Evolutionary conservation across 495 filamentous ascomycete species (phyloP).

Genomic region (Pyrenula massariospora): DNA sequence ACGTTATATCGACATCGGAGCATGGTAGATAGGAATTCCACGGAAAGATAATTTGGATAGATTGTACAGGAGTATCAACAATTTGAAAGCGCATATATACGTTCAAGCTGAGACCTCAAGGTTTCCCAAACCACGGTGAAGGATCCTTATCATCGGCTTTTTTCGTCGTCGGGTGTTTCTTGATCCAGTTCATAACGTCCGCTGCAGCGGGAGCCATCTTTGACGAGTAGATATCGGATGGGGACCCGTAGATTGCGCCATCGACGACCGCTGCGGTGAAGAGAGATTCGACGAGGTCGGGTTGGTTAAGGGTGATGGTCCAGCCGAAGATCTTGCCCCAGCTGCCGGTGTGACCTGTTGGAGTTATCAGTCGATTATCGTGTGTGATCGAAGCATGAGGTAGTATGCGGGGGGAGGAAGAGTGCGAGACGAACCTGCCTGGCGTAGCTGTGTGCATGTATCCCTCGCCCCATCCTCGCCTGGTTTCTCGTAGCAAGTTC

Average conservation of each 20-base stretch:
- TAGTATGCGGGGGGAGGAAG: no score
- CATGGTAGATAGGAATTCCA: no score
- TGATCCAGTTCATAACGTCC: conserved; percentile 1
- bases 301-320: not conserved
- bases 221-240: not conserved
- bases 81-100: no score
- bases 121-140: not conserved
- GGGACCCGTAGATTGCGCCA: conserved; percentile 1
- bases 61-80: no score
- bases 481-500: conserved; percentile 1
- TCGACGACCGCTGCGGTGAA: conserved; percentile 1
- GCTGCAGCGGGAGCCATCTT: not conserved
- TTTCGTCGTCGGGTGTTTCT: not conserved
- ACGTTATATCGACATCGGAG: no score
- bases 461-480: not conserved
- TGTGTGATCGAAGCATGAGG: not conserved
- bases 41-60: no score
- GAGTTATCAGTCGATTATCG: not conserved
- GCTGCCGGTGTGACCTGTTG: not conserved
- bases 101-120: no score
- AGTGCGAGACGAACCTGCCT: not conserved
- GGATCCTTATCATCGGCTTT: not conserved
- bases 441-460: conserved; percentile 1
- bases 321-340: conserved; percentile 1
- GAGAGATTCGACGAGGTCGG: not conserved